A percentile compares a stretch with the other conserved stretches of the same genome.
Evolutionary conservation across 257 asterid species (phyloP).

Genomic region (Penstemon eatonii): DNA sequence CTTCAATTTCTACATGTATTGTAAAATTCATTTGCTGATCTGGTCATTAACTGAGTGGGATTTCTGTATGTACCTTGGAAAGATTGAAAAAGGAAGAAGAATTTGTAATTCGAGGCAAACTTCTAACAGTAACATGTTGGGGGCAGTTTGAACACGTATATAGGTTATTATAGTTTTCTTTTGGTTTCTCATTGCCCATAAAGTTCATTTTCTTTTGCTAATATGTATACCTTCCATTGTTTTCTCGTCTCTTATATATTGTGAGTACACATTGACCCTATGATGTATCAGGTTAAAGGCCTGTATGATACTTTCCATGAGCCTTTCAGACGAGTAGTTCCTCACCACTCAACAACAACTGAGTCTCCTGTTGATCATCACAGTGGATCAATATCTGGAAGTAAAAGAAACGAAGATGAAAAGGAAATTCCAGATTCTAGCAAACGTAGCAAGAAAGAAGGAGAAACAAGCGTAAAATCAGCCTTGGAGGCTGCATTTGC

Average conservation of each 20-base stretch:
- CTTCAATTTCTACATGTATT: not conserved
- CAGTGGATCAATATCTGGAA: constrained; percentile 39
- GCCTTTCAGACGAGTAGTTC: constrained; percentile 83
- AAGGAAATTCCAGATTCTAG: constrained; percentile 40
- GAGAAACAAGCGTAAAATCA: constrained; percentile 60
- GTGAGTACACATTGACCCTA: not conserved
- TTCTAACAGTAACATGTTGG: too few species aligned
- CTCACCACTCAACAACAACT: constrained; percentile 36
- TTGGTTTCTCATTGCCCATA: not conserved
- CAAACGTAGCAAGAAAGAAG: constrained; percentile 58
- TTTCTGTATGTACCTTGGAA: not conserved
- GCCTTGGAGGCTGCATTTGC: constrained; percentile 80
- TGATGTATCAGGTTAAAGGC: constrained; percentile 70
- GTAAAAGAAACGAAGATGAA: constrained; percentile 41
- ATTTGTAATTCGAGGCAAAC: too few species aligned
- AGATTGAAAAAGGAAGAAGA: not conserved
- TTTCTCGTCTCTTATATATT: not conserved
- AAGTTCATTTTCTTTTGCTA: not conserved
- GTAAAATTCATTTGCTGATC: constrained; percentile 1
- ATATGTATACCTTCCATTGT: not conserved
- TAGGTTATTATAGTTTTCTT: not conserved
- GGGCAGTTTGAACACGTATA: not conserved
- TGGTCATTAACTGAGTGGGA: constrained; percentile 7
- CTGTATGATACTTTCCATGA: constrained; percentile 85
- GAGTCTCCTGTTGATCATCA: constrained; percentile 38